Conservation (phyloP, 176 grass and related monocot species). For the Typha latifolia region DNA sequence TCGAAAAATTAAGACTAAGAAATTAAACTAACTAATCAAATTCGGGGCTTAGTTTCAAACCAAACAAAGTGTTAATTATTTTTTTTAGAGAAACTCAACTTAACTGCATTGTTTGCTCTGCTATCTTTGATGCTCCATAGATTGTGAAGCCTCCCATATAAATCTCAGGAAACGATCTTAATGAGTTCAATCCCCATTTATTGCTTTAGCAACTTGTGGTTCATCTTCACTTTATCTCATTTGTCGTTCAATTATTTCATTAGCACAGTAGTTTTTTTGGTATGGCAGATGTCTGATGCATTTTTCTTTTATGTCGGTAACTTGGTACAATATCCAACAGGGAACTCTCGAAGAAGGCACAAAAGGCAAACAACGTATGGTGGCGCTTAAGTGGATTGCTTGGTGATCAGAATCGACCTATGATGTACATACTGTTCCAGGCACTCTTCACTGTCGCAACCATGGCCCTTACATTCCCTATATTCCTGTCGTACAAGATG, state of each 20-base stretch:
- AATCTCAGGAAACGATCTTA: no score
- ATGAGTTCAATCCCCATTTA: no score
- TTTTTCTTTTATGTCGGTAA: constrained; percentile 6
- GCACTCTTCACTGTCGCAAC: constrained; percentile 75
- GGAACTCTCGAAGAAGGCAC: constrained; percentile 97
- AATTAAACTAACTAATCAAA: no score
- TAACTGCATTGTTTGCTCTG: no score
- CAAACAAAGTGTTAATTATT: no score
- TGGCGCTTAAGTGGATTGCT: constrained; percentile 84
- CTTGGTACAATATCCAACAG: constrained; percentile 24
- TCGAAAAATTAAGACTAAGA: no score
- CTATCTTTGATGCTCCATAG: no score
- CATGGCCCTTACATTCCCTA: constrained; percentile 67
- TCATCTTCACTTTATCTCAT: no score
- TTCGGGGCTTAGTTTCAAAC: no score
- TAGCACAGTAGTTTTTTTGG: background rate
- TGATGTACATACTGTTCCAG: constrained; percentile 91
- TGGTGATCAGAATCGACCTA: constrained; percentile 71
- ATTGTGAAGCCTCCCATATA: no score
- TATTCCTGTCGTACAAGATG: constrained; percentile 85
- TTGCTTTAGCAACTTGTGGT: no score
- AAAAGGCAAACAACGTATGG: constrained; percentile 97
- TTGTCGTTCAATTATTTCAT: background rate
- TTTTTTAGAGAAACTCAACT: no score
- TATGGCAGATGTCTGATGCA: background rate